These are phyloP conservation scores for Aureobasidium sp. DNA, from an alignment of 2,329 filamentous ascomycete genomes.

Conservation along the genomic window DNA sequence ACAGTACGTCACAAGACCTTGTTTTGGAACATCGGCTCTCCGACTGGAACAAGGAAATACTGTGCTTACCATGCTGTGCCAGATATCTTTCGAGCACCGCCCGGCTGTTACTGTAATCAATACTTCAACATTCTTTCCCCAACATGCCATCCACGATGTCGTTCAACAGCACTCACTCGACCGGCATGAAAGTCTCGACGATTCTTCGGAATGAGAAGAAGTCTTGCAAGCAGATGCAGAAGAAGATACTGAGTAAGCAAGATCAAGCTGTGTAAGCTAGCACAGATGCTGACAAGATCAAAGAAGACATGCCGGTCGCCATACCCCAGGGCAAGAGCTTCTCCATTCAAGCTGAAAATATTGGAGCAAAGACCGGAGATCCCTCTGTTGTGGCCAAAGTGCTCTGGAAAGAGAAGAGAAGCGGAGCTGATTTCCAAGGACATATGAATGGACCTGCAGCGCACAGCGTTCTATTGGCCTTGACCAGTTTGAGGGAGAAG, in stretches of 20 bases:
- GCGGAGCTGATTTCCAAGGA: neutral
- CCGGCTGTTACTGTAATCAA: neutral
- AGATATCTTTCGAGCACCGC: neutral
- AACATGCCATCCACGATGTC: slow-evolving; percentile 1
- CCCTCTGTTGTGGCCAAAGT: neutral
- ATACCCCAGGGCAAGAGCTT: slow-evolving; percentile 8
- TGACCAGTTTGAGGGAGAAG: neutral
- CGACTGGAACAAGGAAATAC: neutral
- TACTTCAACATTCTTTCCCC: neutral
- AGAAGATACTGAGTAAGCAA: slow-evolving; percentile 7
- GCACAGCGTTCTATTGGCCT: neutral
- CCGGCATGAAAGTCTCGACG: neutral
- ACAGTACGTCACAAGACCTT: neutral
- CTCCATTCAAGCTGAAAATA: neutral
- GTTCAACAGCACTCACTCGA: neutral
- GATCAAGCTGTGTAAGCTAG: neutral
- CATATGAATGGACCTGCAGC: neutral
- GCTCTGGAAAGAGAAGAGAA: slow-evolving; percentile 8
- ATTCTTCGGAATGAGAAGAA: slow-evolving; percentile 7
- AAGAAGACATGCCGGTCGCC: slow-evolving; percentile 8
- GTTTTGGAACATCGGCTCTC: neutral
- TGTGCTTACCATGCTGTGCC: slow-evolving; percentile 5
- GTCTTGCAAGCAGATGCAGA: slow-evolving; percentile 4
- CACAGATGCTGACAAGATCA: neutral
- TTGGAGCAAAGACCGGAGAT: neutral